Base-by-base conservation (phyloP, 805 yeast genomes). In the Yamadazyma nakazawae region DNA sequence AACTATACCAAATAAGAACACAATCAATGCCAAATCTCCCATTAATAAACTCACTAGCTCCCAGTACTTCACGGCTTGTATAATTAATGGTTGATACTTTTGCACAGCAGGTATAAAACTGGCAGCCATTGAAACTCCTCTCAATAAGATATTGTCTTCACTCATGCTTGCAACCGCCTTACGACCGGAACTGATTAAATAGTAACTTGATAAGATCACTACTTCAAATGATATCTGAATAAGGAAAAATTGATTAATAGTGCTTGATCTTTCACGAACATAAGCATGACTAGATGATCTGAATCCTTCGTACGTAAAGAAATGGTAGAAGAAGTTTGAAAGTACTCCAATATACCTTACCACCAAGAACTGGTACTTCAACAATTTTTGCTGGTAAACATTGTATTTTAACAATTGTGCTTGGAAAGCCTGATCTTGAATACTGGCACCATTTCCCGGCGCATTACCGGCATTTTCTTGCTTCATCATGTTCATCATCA, bases 321-420 rank as follows among this genome's bases (percentile, higher is more conserved):
- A 69, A 53, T 72, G 73, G 55, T 69, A 71, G 40, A 59, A 38
- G 56, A 72, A 72, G 47, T 67, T 70, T 40, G 49, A 32, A 28
- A 63, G 42, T 11, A 62, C 62, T 7, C 56, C 49, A 3, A 61
- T 3, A 45, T 55, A 59, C 39, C 77, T 60, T 18, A 64, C 48
- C 17, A 68, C 40, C 32, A 70, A 57, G 45, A 70, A 68, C 17
- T 62, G 54, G 46, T 61, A 63, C 48, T 64, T 63, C 65, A 63
- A 63, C 34, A 44, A 42, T 34, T 57, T 62, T 30, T 68, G 72
- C 42, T 64, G 61, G 53, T 70, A 70, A 14, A 46, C 49, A 17
- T 61, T 57, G 54, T 66, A 70, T 5, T 52, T 60, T 18, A 54
- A 52, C 51, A 70, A 52, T 36, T 68, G 61, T 28, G 55, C 49